Percentiles rank a stretch among this genome's conserved stretches.
Conservation (phyloP, 495 filamentous ascomycete genomes). For the Daldinia loculata region DNA sequence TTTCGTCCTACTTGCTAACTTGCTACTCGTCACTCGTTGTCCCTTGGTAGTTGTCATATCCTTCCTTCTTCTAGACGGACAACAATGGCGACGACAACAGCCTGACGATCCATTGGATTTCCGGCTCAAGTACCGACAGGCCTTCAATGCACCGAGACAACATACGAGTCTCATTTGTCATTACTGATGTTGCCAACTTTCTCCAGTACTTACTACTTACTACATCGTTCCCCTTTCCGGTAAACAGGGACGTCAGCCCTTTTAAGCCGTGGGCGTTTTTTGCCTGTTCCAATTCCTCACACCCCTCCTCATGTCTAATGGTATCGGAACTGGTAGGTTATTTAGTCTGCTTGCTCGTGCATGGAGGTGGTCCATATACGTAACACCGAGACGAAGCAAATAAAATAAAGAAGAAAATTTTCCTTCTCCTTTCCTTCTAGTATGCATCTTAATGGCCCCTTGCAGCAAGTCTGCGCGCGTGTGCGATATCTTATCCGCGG, state of each 20-base stretch:
- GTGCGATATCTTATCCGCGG: slow-evolving; percentile 31
- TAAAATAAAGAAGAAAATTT: slow-evolving; percentile 11
- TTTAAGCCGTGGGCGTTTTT: slow-evolving; percentile 36
- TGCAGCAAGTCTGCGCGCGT: slow-evolving; percentile 20
- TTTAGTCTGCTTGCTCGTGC: slow-evolving; percentile 27
- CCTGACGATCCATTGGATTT: slow-evolving; percentile 27
- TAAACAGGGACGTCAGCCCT: slow-evolving; percentile 37
- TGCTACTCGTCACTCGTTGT: slow-evolving; percentile 1
- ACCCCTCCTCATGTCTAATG: slow-evolving; percentile 23
- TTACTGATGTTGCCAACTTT: slow-evolving; percentile 33
- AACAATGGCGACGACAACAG: slow-evolving; percentile 20
- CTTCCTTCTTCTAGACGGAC: slow-evolving; percentile 32
- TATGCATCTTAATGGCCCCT: slow-evolving; percentile 37
- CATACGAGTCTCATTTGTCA: slow-evolving; percentile 40
- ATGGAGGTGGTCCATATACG: slow-evolving; percentile 23
- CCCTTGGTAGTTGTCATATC: slow-evolving; percentile 22
- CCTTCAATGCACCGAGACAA: slow-evolving; percentile 19
- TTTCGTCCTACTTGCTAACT: slow-evolving; percentile 17
- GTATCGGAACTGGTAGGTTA: slow-evolving; percentile 19
- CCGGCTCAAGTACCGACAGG: slow-evolving; percentile 39
- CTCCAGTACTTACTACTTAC: slow-evolving; percentile 18
- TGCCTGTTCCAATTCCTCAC: slow-evolving; percentile 36
- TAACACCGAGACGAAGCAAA: slow-evolving; percentile 32
- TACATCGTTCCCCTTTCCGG: slow-evolving; percentile 32
- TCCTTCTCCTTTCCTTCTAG: slow-evolving; percentile 12